Percentiles rank a stretch among this genome's conserved stretches.
phyloP scores from a whole-genome alignment of 2,329 filamentous ascomycete species.

The Hymenoscyphus albidus region DNA sequence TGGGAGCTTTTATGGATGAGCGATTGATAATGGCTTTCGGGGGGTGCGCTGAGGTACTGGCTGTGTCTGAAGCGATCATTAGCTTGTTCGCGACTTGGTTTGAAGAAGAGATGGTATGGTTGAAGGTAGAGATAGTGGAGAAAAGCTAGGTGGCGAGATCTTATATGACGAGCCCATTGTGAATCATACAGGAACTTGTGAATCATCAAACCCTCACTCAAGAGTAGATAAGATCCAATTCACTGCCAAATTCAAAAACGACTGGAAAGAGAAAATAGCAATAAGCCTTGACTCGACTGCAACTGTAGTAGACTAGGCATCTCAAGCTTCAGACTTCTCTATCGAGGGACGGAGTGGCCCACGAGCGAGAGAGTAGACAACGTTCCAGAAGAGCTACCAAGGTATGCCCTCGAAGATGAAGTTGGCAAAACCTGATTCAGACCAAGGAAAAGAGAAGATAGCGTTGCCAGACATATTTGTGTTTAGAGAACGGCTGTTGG shows the following conservation, averaged over 20 bases:
- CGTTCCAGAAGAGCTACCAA: not conserved
- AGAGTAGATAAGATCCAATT: not conserved
- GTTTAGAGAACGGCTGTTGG: not conserved
- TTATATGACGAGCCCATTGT: not conserved
- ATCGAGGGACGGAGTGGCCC: not conserved
- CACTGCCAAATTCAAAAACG: not conserved
- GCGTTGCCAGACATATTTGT: not conserved
- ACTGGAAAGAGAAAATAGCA: not conserved
- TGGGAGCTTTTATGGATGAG: slow-evolving; percentile 17
- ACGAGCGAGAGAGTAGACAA: not conserved
- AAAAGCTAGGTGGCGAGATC: not conserved
- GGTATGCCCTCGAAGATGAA: not conserved
- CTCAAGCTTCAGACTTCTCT: not conserved
- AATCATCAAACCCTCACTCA: not conserved
- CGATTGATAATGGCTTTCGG: slow-evolving; percentile 19
- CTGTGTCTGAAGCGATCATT: slow-evolving; percentile 14
- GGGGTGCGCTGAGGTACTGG: slow-evolving; percentile 22
- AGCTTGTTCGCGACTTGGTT: slow-evolving; percentile 3
- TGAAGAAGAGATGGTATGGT: not conserved
- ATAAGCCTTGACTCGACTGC: not conserved
- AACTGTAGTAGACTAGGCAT: not conserved
- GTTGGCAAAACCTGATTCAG: not conserved
- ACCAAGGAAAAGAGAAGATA: not conserved
- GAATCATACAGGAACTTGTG: not conserved
- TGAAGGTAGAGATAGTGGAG: not conserved